phyloP scores from a whole-genome alignment of 768 basidiomycete species.

The Gyrodon lividus region DNA sequence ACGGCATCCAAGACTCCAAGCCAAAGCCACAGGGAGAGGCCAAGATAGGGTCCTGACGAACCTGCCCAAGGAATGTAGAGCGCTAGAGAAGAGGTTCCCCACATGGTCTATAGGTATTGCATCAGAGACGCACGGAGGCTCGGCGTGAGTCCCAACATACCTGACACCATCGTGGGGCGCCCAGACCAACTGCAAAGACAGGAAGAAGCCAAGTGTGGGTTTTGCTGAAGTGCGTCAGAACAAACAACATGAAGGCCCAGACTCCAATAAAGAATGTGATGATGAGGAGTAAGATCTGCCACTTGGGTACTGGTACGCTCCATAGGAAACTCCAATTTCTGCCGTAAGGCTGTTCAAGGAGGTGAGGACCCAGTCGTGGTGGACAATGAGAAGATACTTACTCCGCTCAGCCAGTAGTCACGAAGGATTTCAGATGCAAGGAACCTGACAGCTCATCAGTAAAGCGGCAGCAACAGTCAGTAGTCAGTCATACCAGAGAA shows the following conservation, averaged over 20 bases:
- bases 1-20: constrained; percentile 91
- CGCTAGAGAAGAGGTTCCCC: constrained; percentile 93
- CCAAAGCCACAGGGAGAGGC: constrained; percentile 92
- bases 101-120: constrained; percentile 61
- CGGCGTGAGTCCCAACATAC: constrained; percentile 31
- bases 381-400: constrained; percentile 37
- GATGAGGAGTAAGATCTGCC: constrained; percentile 79
- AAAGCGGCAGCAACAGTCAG: background rate
- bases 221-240: constrained; percentile 86
- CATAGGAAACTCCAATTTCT: constrained; percentile 96
- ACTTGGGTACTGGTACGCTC: constrained; percentile 78
- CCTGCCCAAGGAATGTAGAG: constrained; percentile 95
- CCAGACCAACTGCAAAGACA: constrained; percentile 92
- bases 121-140: background rate
- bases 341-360: constrained; percentile 66
- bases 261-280: constrained; percentile 83
- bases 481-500: constrained; percentile 60
- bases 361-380: constrained; percentile 8
- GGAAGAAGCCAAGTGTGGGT: constrained; percentile 95
- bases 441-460: constrained; percentile 49
- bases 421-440: constrained; percentile 86
- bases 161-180: constrained; percentile 95
- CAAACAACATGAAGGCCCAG: constrained; percentile 72
- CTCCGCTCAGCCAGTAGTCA: constrained; percentile 90
- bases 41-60: constrained; percentile 79